These are phyloP conservation scores for Pichia norvegensis DNA, from an alignment of 1,139 yeast genomes.

Conservation along the genomic window DNA sequence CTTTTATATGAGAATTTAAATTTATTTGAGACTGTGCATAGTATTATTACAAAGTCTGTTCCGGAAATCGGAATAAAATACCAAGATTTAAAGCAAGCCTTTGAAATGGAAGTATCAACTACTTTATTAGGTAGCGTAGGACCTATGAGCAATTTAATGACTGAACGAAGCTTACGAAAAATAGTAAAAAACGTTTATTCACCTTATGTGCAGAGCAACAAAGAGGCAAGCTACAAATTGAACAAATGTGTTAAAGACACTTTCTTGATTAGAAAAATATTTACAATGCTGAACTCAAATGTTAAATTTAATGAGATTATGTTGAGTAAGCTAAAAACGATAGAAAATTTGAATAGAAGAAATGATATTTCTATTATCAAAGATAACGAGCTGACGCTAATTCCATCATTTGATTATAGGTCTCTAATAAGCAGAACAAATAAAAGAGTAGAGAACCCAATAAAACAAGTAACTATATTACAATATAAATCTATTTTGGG, in stretches of 20 bases:
- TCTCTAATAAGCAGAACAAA: conserved; percentile 5
- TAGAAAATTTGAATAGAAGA: conserved; percentile 15
- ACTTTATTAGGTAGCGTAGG: not conserved
- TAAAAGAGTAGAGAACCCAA: conserved; percentile 1
- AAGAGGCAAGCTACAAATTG: conserved; percentile 1
- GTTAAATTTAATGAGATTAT: conserved; percentile 8
- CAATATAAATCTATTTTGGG: conserved; percentile 18
- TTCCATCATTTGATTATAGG: conserved; percentile 16
- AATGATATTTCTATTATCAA: conserved; percentile 18
- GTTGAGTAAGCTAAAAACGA: conserved; percentile 14
- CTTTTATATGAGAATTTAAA: conserved; percentile 17
- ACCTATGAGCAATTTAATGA: conserved; percentile 2
- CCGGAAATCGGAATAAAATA: conserved; percentile 1
- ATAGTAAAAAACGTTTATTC: conserved; percentile 11
- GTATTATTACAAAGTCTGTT: not conserved
- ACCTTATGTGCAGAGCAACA: conserved; percentile 6
- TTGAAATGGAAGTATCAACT: conserved; percentile 10
- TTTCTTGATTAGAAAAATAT: conserved; percentile 9
- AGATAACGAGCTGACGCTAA: conserved; percentile 17
- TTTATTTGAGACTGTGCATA: conserved; percentile 13
- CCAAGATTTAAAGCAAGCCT: not conserved
- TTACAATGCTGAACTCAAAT: conserved; percentile 1
- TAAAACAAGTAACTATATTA: conserved; percentile 5
- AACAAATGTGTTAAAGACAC: conserved; percentile 7
- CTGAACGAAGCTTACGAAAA: conserved; percentile 9